Percentiles rank a stretch among this genome's conserved stretches.
phyloP scores from a whole-genome alignment of 2,329 filamentous ascomycete genomes.

The Gyromitra esculenta region DNA sequence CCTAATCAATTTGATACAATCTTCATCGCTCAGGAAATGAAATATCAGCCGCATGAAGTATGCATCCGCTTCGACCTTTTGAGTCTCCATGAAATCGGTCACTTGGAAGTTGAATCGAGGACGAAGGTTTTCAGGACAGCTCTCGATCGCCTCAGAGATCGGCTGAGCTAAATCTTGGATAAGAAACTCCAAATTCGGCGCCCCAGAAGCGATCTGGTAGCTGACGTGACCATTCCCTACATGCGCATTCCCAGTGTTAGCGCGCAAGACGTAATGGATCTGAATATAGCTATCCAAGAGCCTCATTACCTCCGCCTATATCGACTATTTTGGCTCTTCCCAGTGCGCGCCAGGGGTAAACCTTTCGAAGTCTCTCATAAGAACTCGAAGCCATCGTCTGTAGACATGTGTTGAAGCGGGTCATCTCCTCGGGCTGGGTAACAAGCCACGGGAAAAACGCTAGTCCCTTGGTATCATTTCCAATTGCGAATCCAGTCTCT shows the following conservation, averaged over 20 bases:
- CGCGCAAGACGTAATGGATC: neutral
- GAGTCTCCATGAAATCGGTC: conserved; percentile 34
- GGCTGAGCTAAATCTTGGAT: conserved; percentile 31
- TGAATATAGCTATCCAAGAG: neutral
- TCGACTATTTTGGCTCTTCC: conserved; percentile 31
- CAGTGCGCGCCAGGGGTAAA: conserved; percentile 32
- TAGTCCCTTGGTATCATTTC: conserved; percentile 8
- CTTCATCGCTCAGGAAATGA: conserved; percentile 34
- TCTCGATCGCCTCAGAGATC: neutral
- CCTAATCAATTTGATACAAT: conserved; percentile 28
- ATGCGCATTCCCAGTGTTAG: conserved; percentile 1
- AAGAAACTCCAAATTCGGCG: conserved; percentile 32
- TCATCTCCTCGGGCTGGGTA: neutral
- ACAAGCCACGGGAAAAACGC: conserved; percentile 25
- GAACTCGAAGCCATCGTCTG: conserved; percentile 22
- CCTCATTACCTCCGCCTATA: conserved; percentile 24
- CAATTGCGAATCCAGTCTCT: conserved; percentile 30
- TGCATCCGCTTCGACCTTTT: conserved; percentile 35
- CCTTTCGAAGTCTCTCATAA: conserved; percentile 20
- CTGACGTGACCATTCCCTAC: conserved; percentile 32
- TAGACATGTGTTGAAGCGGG: conserved; percentile 34
- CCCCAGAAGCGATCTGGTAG: conserved; percentile 20
- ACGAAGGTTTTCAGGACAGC: conserved; percentile 18
- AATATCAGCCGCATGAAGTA: conserved; percentile 41
- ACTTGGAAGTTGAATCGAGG: conserved; percentile 23